A percentile compares a stretch with the other conserved stretches of the same genome.
These are phyloP conservation scores for Blastocladiella britannica DNA, from an alignment of 192 early-diverging fungal genomes.

Conservation along the genomic window DNA sequence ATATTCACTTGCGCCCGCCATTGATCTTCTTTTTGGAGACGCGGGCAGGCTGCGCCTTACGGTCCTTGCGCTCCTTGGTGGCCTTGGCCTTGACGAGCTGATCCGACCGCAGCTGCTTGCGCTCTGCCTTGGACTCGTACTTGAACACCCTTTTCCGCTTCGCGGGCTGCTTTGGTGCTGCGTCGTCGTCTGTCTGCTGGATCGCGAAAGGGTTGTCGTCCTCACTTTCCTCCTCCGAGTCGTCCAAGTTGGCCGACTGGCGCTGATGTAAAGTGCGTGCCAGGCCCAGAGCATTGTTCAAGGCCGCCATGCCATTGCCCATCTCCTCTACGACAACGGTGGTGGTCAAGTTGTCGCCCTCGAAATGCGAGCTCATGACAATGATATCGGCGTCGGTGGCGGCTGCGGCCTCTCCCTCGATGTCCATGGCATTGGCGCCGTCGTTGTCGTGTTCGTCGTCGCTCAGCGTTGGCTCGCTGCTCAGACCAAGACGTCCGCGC, in stretches of 20 bases:
- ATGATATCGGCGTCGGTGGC: not conserved
- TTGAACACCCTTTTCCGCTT: constrained; percentile 1
- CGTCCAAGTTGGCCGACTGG: too few species aligned
- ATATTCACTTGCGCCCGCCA: too few species aligned
- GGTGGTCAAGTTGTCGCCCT: not conserved
- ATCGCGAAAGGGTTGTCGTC: too few species aligned
- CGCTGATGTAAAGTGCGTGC: too few species aligned
- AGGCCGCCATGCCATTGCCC: not conserved
- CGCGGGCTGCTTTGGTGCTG: not conserved
- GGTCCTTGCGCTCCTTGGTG: not conserved
- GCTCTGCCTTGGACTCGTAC: not conserved
- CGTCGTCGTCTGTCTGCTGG: not conserved
- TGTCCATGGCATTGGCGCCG: not conserved
- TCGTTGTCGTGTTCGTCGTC: not conserved
- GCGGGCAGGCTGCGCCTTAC: too few species aligned
- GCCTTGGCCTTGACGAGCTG: not conserved
- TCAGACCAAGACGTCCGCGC: not conserved
- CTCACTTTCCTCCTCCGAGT: not conserved
- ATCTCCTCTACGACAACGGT: not conserved
- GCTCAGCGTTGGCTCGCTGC: not conserved
- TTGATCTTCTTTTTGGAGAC: too few species aligned
- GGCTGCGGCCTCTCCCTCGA: not conserved
- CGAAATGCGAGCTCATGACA: too few species aligned
- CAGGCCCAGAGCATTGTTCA: not conserved
- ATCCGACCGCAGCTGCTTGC: not conserved